Conservation (phyloP, 805 yeast genomes). For the Clavispora santaluciae region DNA sequence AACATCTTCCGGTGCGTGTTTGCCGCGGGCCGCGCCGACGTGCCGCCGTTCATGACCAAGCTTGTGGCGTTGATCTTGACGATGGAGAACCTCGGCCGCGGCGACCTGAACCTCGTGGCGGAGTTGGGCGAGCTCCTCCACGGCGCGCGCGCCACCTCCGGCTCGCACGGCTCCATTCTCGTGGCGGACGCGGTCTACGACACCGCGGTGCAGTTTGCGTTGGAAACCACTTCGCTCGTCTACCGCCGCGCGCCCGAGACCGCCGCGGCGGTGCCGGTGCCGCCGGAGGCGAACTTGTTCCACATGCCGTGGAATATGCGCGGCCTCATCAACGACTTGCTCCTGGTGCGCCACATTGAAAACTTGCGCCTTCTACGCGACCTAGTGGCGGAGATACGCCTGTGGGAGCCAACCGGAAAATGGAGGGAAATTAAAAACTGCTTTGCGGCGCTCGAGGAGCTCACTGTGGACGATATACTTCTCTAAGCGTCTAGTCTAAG, state of each 20-base stretch:
- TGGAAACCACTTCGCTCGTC: conserved; percentile 34
- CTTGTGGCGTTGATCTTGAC: conserved; percentile 25
- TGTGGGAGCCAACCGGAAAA: conserved; percentile 27
- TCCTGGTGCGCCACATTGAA: conserved; percentile 26
- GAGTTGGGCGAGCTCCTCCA: conserved; percentile 28
- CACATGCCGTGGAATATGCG: conserved; percentile 38
- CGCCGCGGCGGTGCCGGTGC: not conserved
- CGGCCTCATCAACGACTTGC: conserved; percentile 32
- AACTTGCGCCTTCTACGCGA: conserved; percentile 19
- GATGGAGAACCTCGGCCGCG: conserved; percentile 33
- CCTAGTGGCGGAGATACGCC: conserved; percentile 20
- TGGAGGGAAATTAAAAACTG: conserved; percentile 33
- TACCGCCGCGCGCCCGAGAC: not conserved
- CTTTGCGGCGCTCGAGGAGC: conserved; percentile 30
- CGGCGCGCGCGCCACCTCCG: conserved; percentile 18
- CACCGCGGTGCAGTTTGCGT: conserved; percentile 25
- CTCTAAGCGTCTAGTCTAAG: conserved; percentile 2
- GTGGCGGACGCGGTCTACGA: conserved; percentile 22
- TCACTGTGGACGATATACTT: conserved; percentile 25
- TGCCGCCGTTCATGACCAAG: conserved; percentile 25
- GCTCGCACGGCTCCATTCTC: conserved; percentile 27
- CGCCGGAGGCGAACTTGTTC: conserved; percentile 16
- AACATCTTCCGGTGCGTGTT: conserved; percentile 30
- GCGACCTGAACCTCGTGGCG: conserved; percentile 26
- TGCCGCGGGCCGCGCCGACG: conserved; percentile 14